Conservation (phyloP, 305 asterid species). For the Solanum hybrid region DNA sequence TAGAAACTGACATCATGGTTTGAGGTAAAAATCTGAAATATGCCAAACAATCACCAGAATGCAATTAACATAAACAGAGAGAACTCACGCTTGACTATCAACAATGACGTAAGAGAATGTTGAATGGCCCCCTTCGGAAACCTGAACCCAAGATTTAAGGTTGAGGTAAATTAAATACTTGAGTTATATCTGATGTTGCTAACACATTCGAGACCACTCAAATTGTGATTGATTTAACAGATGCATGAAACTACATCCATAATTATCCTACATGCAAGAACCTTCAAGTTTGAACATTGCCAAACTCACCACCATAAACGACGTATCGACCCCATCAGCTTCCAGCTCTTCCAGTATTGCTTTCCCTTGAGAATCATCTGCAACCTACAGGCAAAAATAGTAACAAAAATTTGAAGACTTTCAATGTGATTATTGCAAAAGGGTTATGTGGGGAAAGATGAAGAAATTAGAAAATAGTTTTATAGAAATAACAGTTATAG, state of each 20-base stretch:
- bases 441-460: neutral
- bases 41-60: neutral
- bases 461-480: neutral
- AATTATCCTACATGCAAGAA: neutral
- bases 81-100: slow-evolving; percentile 74
- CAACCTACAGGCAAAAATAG: slow-evolving; percentile 41
- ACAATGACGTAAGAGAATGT: slow-evolving; percentile 88
- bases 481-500: neutral
- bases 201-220: neutral
- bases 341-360: slow-evolving; percentile 65
- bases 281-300: neutral
- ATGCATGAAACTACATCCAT: neutral
- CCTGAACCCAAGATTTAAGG: slow-evolving; percentile 30
- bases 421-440: neutral
- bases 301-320: slow-evolving; percentile 54
- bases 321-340: slow-evolving; percentile 85
- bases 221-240: neutral
- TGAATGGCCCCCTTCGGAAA: slow-evolving; percentile 82
- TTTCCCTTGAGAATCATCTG: slow-evolving; percentile 85
- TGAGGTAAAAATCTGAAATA: neutral
- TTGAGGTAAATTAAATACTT: neutral
- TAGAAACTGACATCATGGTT: neutral
- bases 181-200: neutral
- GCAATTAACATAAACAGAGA: neutral
- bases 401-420: neutral